Evolutionary conservation across 495 filamentous ascomycete genomes (phyloP).

Genomic region (Penicillium diatomitis): DNA sequence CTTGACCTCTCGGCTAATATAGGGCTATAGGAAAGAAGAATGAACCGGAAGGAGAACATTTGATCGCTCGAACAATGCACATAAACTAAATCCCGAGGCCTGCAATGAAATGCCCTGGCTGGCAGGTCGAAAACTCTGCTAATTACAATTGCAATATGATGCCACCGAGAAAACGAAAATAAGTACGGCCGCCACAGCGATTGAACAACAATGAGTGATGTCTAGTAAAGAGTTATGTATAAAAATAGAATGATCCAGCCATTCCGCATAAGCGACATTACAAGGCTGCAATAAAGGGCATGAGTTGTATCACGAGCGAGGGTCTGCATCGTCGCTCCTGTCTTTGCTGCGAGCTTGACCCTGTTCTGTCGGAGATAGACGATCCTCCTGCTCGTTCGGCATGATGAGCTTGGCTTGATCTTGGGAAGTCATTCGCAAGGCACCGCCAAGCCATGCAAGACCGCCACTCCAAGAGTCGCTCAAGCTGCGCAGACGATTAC

Average conservation of each 20-base stretch:
- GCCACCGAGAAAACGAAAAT: neutral
- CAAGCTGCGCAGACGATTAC: constrained; percentile 30
- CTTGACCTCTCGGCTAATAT: too few species aligned
- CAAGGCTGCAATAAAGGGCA: too few species aligned
- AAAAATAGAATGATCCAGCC: constrained; percentile 15
- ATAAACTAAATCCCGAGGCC: neutral
- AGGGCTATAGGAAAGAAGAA: too few species aligned
- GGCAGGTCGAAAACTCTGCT: constrained; percentile 13
- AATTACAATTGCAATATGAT: constrained; percentile 16
- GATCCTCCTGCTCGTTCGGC: constrained; percentile 5
- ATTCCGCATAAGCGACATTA: constrained; percentile 10
- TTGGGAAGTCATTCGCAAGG: constrained; percentile 9
- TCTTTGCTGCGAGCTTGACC: neutral
- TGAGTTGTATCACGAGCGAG: constrained; percentile 3
- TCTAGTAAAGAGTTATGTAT: constrained; percentile 8
- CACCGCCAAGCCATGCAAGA: constrained; percentile 36
- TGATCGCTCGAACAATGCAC: too few species aligned
- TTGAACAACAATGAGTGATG: neutral
- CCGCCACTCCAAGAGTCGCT: constrained; percentile 37
- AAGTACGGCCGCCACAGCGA: neutral
- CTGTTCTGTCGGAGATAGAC: neutral
- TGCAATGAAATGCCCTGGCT: constrained; percentile 11
- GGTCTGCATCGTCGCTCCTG: constrained; percentile 1
- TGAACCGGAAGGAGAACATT: too few species aligned
- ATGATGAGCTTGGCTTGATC: neutral